A percentile compares a stretch with the other conserved stretches of the same genome.
These are phyloP conservation scores for Saccharomycopsis sp. DNA, from an alignment of 805 yeast species.

Conservation along the genomic window DNA sequence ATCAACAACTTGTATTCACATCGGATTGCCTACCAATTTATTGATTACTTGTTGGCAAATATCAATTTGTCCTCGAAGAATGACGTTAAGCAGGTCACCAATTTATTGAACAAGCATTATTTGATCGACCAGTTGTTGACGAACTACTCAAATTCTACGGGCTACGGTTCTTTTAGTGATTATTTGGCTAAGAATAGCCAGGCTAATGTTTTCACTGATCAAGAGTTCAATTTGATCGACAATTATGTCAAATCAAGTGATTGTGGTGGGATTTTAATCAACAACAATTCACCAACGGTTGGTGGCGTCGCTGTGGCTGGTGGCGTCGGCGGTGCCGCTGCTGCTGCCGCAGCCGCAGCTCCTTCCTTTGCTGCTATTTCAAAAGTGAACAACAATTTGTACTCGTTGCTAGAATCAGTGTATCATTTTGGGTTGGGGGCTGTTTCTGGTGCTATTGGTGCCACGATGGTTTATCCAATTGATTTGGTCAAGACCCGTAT, in stretches of 20 bases:
- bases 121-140: constrained; percentile 10
- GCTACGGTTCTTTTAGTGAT: constrained; percentile 1
- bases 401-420: constrained; percentile 74
- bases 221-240: constrained; percentile 25
- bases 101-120: constrained; percentile 13
- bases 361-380: not conserved
- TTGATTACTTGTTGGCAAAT: constrained; percentile 26
- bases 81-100: constrained; percentile 11
- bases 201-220: constrained; percentile 7
- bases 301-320: not conserved
- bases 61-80: not conserved
- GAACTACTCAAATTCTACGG: constrained; percentile 2
- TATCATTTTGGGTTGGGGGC: constrained; percentile 89
- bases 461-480: constrained; percentile 95
- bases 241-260: constrained; percentile 30
- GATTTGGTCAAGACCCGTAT: constrained; percentile 93
- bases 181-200: not conserved
- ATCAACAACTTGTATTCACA: constrained; percentile 32
- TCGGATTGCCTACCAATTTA: constrained; percentile 31
- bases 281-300: not conserved
- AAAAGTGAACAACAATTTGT: constrained; percentile 25
- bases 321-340: not conserved
- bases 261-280: constrained; percentile 1
- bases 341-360: constrained; percentile 1
- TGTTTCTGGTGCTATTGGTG: constrained; percentile 95